Evolutionary conservation across 495 filamentous ascomycete genomes (phyloP), one percentile per base, ranked within the genome.

Genomic region (Penicillium ochrochloron): DNA sequence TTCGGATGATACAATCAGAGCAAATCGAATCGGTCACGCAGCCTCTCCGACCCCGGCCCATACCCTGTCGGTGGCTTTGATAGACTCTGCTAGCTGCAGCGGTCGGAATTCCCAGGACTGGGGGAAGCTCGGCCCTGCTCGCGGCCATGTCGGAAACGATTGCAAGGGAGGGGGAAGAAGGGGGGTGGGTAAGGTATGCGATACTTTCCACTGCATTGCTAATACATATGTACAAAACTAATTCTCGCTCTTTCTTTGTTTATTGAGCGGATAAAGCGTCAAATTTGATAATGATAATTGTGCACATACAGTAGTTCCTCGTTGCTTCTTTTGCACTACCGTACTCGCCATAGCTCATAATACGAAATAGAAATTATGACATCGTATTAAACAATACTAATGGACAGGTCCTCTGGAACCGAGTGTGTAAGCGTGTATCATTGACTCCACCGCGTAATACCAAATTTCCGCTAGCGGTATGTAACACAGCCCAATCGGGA

Each of bases 1-100:
- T 66, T 62, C 42, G 59, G 33, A 41, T 51, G 31, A 44, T 60
- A 48, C 56, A 59, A 57, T 59, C 31, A 35, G 23, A 53, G 25
- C n/a, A 51, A 33, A 27, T 54, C 21, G 62, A 31, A 42, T 34
- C 57, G 55, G 67, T 66, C 68, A 70, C 63, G 57, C 62, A 56
- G 64, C 60, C 39, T 51, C 44, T 37, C 29, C 44, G 58, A 14
- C 51, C 57, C 57, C n/a, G 50, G 66, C 55, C 53, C 15, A 63
- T 69, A 55, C 64, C 64, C 59, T 65, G 66, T 55, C 62, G 19
- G 66, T 71, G 69, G 66, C 69, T 64, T 60, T 60, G 57, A 64
- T 67, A 67, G 57, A 58, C 61, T 64, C 59, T 59, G 41, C 67
- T 70, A 72, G 60, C 46, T 53, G 62, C 50, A 59, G 41, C 42